Evolutionary conservation across 1,139 yeast genomes (phyloP), one percentile per base, ranked within the genome.

Genomic region (Komagataea norvegica): DNA sequence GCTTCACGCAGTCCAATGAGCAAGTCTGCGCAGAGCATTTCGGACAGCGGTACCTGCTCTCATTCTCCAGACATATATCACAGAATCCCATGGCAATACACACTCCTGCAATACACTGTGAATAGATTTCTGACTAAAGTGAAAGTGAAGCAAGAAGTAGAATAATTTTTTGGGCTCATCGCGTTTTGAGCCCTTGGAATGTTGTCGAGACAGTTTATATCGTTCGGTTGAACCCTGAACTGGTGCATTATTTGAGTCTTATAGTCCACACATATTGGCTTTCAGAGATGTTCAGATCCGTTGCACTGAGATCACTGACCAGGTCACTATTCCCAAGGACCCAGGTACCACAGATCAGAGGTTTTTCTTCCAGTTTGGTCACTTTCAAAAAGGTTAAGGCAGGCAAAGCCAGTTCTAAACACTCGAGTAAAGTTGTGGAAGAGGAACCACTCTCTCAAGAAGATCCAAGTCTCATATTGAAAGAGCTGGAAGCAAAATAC

Each of bases 1-100:
- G 55, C 45, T 74, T 76, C 18, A 83, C 85, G 61, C 96, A 89
- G 5, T 53, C 68, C 11, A 84, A 56, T 0, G 85, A 77, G 57
- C 97, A 89, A 0, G 93, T 81, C 41, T 64, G 68, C 13, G 65
- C 57, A 8, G 63, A 64, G 55, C 97, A 89, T 9, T 83, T 80
- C 0, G 97, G 96, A 57, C 97, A 89, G n/a, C 72, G 78, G 57
- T 89, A 89, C 54, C 79, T 84, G 41, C 68, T 59, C 16, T 56
- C 59, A 17, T 64, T 58, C 17, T 53, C 51, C 8, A 65, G 64
- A 49, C 91, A 82, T 22, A 79, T 65, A 32, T 67, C 66, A 52
- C 87, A 80, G 26, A 20, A 30, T 3, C 19, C 13, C 36, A 32
- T 20, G 15, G 8, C 18, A 13, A 20, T 23, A 8, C 11, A 20